Conservation (phyloP, 164 flowering plant species). For the Vitis cinerea region DNA sequence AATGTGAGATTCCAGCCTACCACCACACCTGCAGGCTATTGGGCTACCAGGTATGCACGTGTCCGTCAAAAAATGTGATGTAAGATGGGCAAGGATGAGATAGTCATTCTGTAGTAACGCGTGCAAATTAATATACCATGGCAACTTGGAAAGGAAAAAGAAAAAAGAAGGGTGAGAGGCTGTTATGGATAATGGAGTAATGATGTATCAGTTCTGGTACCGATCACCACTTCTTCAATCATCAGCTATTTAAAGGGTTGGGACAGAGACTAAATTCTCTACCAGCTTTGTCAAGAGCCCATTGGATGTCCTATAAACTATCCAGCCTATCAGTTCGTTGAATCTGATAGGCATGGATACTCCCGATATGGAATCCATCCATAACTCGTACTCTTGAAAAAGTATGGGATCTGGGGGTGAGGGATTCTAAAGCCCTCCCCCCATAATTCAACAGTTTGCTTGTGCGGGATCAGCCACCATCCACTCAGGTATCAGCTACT, state of each 20-base stretch:
- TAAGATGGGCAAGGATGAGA: constrained; percentile 9
- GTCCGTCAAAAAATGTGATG: no score
- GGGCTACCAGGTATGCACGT: no score
- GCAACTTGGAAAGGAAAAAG: constrained; percentile 13
- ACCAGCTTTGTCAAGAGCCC: constrained; percentile 28
- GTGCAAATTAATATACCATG: background rate
- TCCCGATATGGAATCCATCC: constrained; percentile 24
- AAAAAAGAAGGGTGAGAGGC: background rate
- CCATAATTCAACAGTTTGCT: constrained; percentile 18
- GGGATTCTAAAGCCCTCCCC: background rate
- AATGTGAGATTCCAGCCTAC: no score
- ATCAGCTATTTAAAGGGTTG: constrained; percentile 31
- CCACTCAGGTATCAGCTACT: background rate
- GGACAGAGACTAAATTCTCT: constrained; percentile 15
- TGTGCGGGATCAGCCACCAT: background rate
- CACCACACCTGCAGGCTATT: no score
- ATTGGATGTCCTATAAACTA: constrained; percentile 12
- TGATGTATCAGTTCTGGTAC: background rate
- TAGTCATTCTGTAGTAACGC: background rate
- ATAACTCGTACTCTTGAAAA: constrained; percentile 30
- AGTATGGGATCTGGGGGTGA: background rate
- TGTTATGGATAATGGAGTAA: constrained; percentile 6
- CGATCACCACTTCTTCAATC: constrained; percentile 5
- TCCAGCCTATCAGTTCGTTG: constrained; percentile 13
- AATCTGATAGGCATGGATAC: constrained; percentile 20